Evolutionary conservation across 2,329 filamentous ascomycete species (phyloP).

Genomic region (Bipolaris zeicola): DNA sequence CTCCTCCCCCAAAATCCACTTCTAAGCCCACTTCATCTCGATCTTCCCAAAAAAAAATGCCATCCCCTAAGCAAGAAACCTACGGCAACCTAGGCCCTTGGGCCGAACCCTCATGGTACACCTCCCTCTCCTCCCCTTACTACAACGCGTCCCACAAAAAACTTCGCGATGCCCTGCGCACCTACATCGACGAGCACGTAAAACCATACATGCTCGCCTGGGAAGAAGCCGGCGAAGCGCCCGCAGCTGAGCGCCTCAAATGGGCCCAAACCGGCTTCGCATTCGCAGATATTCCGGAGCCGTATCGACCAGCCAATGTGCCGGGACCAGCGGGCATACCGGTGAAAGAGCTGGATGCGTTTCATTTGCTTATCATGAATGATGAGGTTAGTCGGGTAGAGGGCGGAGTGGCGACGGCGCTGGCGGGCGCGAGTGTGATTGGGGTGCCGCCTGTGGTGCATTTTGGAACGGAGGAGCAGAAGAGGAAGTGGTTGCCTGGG

Average conservation of each 20-base stretch:
- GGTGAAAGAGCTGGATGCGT: conserved; percentile 45
- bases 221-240: conserved; percentile 60
- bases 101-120: conserved; percentile 55
- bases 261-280: conserved; percentile 51
- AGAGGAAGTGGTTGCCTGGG: conserved; percentile 62
- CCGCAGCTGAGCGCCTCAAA: conserved; percentile 51
- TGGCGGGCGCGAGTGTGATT: conserved; percentile 66
- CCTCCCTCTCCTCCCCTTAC: conserved; percentile 61
- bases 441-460: conserved; percentile 68
- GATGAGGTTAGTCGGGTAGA: conserved; percentile 63
- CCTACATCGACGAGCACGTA: conserved; percentile 65
- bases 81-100: conserved; percentile 50
- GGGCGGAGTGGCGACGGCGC: conserved; percentile 62
- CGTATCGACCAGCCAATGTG: conserved; percentile 50
- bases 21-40: too few species aligned
- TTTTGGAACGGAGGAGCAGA: conserved; percentile 65
- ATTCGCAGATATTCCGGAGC: conserved; percentile 53
- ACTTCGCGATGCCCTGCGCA: conserved; percentile 62
- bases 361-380: conserved; percentile 56
- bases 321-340: conserved; percentile 47
- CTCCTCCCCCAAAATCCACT: conserved; percentile 3
- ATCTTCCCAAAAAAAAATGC: conserved; percentile 14
- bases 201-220: conserved; percentile 66
- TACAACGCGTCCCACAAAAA: conserved; percentile 66
- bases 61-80: conserved; percentile 32